Evolutionary conservation across 164 flowering plant genomes (phyloP), one percentile per base, ranked within the genome.

Genomic region (Tetracentron sinense): DNA sequence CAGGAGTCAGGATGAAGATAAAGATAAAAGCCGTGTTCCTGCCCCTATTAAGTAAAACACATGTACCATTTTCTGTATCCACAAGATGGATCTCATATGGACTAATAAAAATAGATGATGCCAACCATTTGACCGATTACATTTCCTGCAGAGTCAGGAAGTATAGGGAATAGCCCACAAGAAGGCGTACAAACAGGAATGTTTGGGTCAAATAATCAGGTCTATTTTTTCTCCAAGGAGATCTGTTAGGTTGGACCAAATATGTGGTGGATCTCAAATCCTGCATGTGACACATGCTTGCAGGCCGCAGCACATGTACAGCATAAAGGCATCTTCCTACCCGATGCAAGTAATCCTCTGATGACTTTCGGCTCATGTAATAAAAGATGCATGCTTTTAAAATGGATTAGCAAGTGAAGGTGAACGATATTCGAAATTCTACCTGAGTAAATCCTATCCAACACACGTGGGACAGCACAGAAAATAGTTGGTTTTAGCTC

Each of bases 381-480:
- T 38, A 16, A 54, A 29, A 20, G 27, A 62, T 29, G 51, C 55
- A 53, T n/a, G 28, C 56, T 21, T 65, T 49, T 48, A 17, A 30
- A 35, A 31, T 6, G n/a, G 25, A 33, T 6, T 44, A 19, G 7
- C 26, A 51, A 14, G 4, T 26, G 7, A 5, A 28, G 42, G 66
- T 10, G 22, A n/a, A n/a, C 31, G 22, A 50, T 19, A 7, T 38
- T 46, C n/a, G n/a, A 55, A 25, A 30, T 20, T 38, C 1, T 68
- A 90, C 98, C 98, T 64, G 97, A 62, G 70, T 95, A 84, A 31
- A 95, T 80, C 69, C 94, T 78, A 52, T 95, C 99, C 52, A 95
- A 64, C 28, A 95, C 99, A 56, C 99, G 97, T 22, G 99, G 99
- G 60, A 95, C 99, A 64, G 95, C 94, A 77, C 96, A 88, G 56